phyloP scores from a whole-genome alignment of 306 rosid genomes.

The Sicyos baderoa region DNA sequence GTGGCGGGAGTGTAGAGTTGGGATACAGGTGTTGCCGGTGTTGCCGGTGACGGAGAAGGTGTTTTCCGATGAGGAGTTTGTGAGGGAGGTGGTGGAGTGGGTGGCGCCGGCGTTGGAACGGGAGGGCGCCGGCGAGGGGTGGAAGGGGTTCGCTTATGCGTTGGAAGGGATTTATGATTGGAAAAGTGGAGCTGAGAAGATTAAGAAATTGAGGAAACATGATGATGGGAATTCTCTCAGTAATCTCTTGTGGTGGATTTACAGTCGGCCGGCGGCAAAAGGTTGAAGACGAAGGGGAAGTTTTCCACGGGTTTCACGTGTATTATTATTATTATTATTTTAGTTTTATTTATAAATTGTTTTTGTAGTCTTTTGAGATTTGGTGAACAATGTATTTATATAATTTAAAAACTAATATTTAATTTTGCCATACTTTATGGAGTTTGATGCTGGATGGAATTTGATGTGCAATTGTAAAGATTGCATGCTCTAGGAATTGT shows the following conservation, averaged over 20 bases:
- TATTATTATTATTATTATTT: neutral
- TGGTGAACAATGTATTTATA: too few species aligned
- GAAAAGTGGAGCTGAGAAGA: conserved; percentile 38
- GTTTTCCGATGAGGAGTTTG: conserved; percentile 48
- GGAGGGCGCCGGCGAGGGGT: conserved; percentile 69
- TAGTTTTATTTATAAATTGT: too few species aligned
- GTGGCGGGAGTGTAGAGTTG: conserved; percentile 66
- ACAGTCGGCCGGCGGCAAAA: conserved; percentile 24
- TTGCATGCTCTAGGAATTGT: too few species aligned
- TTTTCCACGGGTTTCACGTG: conserved; percentile 6
- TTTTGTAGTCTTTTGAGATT: too few species aligned
- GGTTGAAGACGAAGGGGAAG: neutral
- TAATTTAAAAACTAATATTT: too few species aligned
- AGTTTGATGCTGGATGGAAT: too few species aligned
- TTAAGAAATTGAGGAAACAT: conserved; percentile 37
- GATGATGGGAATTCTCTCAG: conserved; percentile 74
- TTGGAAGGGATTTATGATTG: conserved; percentile 53
- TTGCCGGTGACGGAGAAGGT: conserved; percentile 53
- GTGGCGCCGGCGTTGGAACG: conserved; percentile 51
- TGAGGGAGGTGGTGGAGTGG: conserved; percentile 67
- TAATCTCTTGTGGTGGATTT: conserved; percentile 81
- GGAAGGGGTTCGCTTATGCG: conserved; percentile 74
- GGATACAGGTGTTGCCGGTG: conserved; percentile 69
- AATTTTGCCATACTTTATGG: too few species aligned
- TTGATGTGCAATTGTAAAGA: too few species aligned